Evolutionary conservation across 176 grass and related monocot species (phyloP).

Genomic region (Puccinellia tenuiflora): DNA sequence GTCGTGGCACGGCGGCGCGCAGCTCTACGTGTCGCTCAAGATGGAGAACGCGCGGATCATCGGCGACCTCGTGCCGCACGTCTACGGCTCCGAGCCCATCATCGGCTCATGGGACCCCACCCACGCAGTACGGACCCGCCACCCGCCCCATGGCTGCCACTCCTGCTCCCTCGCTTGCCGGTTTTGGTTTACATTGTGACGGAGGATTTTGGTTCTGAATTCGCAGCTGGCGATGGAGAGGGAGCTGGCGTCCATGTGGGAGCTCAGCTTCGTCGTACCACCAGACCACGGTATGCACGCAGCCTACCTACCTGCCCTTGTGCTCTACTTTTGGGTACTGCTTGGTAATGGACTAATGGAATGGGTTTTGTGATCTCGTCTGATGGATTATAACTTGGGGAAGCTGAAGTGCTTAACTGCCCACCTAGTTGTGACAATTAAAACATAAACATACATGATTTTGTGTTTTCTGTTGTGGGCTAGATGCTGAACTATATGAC

Average conservation of each 20-base stretch:
- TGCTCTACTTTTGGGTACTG: neutral
- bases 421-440: neutral
- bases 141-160: neutral
- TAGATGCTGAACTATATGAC: neutral
- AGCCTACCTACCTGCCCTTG: neutral
- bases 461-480: neutral
- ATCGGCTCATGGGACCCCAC: constrained; percentile 81
- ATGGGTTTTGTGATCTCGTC: neutral
- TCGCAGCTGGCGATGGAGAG: constrained; percentile 82
- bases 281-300: constrained; percentile 66
- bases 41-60: constrained; percentile 87
- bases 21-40: constrained; percentile 96
- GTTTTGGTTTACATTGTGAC: neutral
- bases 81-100: constrained; percentile 92
- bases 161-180: neutral
- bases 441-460: neutral
- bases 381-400: neutral
- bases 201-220: neutral
- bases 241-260: constrained; percentile 96
- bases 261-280: constrained; percentile 96
- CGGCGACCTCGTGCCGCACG: constrained; percentile 84
- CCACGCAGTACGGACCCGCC: constrained; percentile 53
- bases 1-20: constrained; percentile 78
- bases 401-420: neutral
- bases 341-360: neutral